These are phyloP conservation scores for Rhodotorula paludigena DNA, from an alignment of 768 basidiomycete species.

Conservation along the genomic window DNA sequence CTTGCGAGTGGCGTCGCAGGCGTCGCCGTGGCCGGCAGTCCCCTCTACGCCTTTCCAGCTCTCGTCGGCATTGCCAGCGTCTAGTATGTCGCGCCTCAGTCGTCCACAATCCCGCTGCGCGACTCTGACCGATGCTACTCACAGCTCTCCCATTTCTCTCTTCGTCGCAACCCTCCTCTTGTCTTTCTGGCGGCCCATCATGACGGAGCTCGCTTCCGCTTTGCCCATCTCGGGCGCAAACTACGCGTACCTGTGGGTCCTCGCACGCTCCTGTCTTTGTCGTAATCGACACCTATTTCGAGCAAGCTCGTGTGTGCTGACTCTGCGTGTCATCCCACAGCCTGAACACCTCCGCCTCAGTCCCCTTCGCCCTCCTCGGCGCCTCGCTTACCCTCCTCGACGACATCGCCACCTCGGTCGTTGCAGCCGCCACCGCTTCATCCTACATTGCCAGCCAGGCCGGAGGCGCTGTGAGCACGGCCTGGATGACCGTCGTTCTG, in stretches of 20 bases:
- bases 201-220: conserved; percentile 67
- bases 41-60: conserved; percentile 65
- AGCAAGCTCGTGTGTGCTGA: not conserved
- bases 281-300: not conserved
- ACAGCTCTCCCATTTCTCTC: conserved; percentile 65
- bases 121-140: not conserved
- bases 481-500: conserved; percentile 56
- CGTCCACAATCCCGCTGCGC: not conserved
- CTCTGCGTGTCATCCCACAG: conserved; percentile 45
- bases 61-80: conserved; percentile 60
- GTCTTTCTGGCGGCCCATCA: conserved; percentile 68
- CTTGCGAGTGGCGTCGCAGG: conserved; percentile 51
- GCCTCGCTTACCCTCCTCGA: conserved; percentile 67
- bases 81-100: conserved; percentile 53
- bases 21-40: conserved; percentile 63
- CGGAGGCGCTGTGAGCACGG: conserved; percentile 56
- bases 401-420: conserved; percentile 63
- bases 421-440: conserved; percentile 68
- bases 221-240: conserved; percentile 66
- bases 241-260: conserved; percentile 56
- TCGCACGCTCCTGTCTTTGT: not conserved
- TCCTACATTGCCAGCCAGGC: conserved; percentile 58
- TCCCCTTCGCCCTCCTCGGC: conserved; percentile 60
- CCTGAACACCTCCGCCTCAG: conserved; percentile 59
- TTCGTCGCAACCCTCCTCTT: conserved; percentile 60